A percentile compares a stretch with the other conserved stretches of the same genome.
Evolutionary conservation across 2,329 filamentous ascomycete species (phyloP).

Genomic region (Colletotrichum australisinense): DNA sequence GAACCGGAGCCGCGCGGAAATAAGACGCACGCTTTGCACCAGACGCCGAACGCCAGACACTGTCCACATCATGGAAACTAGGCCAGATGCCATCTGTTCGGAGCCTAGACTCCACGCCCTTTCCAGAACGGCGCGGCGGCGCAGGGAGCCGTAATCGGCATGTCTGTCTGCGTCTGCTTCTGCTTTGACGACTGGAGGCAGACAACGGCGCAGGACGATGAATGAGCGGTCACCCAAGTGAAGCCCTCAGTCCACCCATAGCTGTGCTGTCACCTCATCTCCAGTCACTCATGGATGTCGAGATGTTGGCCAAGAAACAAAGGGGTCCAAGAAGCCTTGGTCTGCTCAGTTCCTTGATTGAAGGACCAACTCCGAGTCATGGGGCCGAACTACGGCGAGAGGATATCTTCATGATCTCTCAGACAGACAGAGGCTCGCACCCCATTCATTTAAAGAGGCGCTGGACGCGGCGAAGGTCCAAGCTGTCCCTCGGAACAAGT

Average conservation of each 20-base stretch:
- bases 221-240: conserved; percentile 6
- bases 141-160: conserved; percentile 7
- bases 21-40: not conserved
- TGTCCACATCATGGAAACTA: not conserved
- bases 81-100: conserved; percentile 5
- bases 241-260: not conserved
- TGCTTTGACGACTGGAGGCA: not conserved
- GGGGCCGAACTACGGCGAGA: not conserved
- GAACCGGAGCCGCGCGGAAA: conserved; percentile 4
- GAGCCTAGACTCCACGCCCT: not conserved
- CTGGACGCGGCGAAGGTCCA: not conserved
- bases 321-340: not conserved
- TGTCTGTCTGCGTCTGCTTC: not conserved
- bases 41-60: not conserved
- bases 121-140: not conserved
- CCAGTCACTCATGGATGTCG: not conserved
- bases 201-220: not conserved
- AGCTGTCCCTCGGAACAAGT: not conserved
- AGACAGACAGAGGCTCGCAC: too few species aligned
- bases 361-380: not conserved
- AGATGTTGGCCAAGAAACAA: not conserved
- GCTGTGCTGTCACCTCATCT: not conserved
- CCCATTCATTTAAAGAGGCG: not conserved
- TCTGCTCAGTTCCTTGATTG: not conserved
- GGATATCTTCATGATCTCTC: not conserved